phyloP scores from a whole-genome alignment of 176 grass and related monocot species.

The Aegilops bicornis region DNA sequence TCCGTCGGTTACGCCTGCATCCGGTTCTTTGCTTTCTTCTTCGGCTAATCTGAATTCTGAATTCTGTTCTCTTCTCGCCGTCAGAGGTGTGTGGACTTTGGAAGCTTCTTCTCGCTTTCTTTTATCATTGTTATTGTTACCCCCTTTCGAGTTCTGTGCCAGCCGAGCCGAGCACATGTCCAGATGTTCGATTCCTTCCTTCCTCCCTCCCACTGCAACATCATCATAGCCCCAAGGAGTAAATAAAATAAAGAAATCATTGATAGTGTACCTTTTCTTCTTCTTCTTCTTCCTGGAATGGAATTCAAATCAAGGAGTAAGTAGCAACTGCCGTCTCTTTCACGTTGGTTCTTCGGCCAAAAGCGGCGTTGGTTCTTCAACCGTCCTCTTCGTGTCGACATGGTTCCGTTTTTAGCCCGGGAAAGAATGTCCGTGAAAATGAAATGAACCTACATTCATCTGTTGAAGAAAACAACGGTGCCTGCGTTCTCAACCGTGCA shows the following conservation, averaged over 20 bases:
- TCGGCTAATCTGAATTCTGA: background rate
- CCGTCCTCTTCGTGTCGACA: background rate
- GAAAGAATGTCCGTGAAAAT: background rate
- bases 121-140: background rate
- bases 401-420: background rate
- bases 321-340: background rate
- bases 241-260: background rate
- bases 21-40: background rate
- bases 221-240: background rate
- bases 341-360: background rate
- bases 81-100: background rate
- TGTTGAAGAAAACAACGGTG: background rate
- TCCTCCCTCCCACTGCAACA: background rate
- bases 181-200: background rate
- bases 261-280: background rate
- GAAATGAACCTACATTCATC: background rate
- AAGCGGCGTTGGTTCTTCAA: background rate
- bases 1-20: background rate
- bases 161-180: background rate
- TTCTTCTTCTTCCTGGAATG: background rate
- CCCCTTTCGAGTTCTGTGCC: background rate
- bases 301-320: background rate
- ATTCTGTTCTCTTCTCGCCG: background rate
- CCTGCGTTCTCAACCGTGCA: background rate
- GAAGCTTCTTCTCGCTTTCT: background rate